Base-by-base conservation (phyloP, 306 rosid genomes). In the Inga oerstediana region DNA sequence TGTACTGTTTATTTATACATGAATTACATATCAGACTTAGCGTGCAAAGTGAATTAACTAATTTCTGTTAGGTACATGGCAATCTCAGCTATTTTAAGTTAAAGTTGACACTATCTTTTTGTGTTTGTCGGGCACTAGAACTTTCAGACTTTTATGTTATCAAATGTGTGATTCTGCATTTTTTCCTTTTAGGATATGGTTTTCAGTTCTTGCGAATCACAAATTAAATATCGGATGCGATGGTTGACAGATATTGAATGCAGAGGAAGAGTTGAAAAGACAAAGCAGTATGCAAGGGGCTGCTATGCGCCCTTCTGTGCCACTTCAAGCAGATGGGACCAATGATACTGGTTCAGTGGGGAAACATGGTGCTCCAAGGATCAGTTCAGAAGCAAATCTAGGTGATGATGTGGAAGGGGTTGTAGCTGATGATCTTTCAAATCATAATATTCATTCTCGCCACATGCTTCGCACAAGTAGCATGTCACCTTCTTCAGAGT, bases 181-280 rank as follows among this genome's bases (percentile, higher is more conserved):
- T 67, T 67, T 67, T 20, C 24, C 8, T 17, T 27, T 27, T 27
- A 9, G 71, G 19, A 34, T 32, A 19, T 66, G 62, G 65, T 49
- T 62, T 54, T 76, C 51, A 65, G 35, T 81, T 54, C 58, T 30
- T 78, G 56, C 34, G 39, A 52, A 69, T 73, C 64, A 35, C 39
- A 10, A 68, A 65, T 27, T 74, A 79, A 61, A 20, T 62, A 75
- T 43, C 64, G 71, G 77, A n/a, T 78, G 64, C 74, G 72, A 72
- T 81, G 75, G 27, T 88, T 81, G 84, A 51, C 92, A 94, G 99
- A 94, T 97, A 74, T 89, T 97, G 80, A 86, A 85, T 83, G 97
- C 94, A 19, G 99, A 97, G 89, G 99, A 96, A 88, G 99, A 94
- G 83, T 82, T 97, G 15, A 92, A 92, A 88, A 88, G 98, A 73